Base-by-base conservation (phyloP, 768 basidiomycete species). In the Boletus rubropictus region DNA sequence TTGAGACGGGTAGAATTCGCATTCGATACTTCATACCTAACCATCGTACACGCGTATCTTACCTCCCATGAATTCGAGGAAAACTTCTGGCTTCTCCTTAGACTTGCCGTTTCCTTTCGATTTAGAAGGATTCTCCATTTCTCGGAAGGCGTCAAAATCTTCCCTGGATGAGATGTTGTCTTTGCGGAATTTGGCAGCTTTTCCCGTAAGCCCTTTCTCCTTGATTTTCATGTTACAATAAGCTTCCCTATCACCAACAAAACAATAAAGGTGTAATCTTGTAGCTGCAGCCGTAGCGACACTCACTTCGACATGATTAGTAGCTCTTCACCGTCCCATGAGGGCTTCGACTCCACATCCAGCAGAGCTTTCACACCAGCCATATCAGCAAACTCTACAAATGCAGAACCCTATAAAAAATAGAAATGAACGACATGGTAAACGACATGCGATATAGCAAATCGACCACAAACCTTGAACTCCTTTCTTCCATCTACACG, bases 141-240 rank as follows among this genome's bases (percentile, higher is more conserved):
- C 80, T 44, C 74, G 73, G 72, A 92, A 92, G 14, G 89, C 89
- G 58, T 91, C 84, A 69, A 92, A 92, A 10, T 83, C 83, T 10
- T 69, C 69, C 17, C 67, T 67, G 33, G 70, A 70, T 5, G 75
- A 67, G 42, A 83, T 76, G 38, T 63, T 62, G 35, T 84, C 80
- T 50, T 76, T 78, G 52, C 81, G 77, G 52, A 78, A 68, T 36
- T 72, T 71, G 12, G 85, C 84, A 14, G 80, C 77, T 56, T 81
- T 87, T 22, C 86, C 86, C 1, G 76, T 81, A 37, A 96, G 76
- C 9, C 90, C 91, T 67, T 96, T 93, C 69, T 95, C 89, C 65
- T 89, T 85, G 67, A 93, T 87, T 70, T 96, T 97, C 92, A 93
- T 93, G 54, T 90, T 82, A 57, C 91, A 91, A 65, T 96, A 96